Percentiles rank a stretch among this genome's conserved stretches.
These are phyloP conservation scores for Triangularia verruculosa DNA, from an alignment of 2,329 filamentous ascomycete genomes.

Conservation along the genomic window DNA sequence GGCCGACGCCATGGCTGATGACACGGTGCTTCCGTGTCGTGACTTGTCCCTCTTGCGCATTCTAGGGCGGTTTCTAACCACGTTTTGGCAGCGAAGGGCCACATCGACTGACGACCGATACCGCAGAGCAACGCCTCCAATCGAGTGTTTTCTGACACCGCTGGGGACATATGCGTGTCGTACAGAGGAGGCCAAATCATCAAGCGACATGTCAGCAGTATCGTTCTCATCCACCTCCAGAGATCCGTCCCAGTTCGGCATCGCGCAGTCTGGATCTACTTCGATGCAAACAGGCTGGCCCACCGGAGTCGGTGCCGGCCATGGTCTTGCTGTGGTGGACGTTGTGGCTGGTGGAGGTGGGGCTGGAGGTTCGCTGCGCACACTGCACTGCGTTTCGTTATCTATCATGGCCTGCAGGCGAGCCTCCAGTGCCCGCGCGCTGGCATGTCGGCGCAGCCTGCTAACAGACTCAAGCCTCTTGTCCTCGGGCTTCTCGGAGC, in stretches of 20 bases:
- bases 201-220: constrained; percentile 15
- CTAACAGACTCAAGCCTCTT: neutral
- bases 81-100: constrained; percentile 33
- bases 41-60: constrained; percentile 34
- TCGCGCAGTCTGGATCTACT: constrained; percentile 17
- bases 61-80: constrained; percentile 34
- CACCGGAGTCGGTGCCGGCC: neutral
- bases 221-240: constrained; percentile 27
- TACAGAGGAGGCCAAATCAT: constrained; percentile 21
- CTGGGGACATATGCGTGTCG: constrained; percentile 23
- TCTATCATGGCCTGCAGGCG: constrained; percentile 22
- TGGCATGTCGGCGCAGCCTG: constrained; percentile 3
- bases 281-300: constrained; percentile 16
- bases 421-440: constrained; percentile 7
- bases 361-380: constrained; percentile 12
- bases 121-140: constrained; percentile 26
- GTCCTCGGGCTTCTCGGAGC: neutral
- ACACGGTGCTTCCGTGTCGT: constrained; percentile 20
- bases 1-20: constrained; percentile 19
- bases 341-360: constrained; percentile 9
- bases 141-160: constrained; percentile 26
- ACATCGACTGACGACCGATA: constrained; percentile 32
- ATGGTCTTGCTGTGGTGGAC: neutral
- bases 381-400: constrained; percentile 21
- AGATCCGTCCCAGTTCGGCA: constrained; percentile 8